Conservation (phyloP, 2,329 filamentous ascomycete genomes). For the Xylariaceae sp. region DNA sequence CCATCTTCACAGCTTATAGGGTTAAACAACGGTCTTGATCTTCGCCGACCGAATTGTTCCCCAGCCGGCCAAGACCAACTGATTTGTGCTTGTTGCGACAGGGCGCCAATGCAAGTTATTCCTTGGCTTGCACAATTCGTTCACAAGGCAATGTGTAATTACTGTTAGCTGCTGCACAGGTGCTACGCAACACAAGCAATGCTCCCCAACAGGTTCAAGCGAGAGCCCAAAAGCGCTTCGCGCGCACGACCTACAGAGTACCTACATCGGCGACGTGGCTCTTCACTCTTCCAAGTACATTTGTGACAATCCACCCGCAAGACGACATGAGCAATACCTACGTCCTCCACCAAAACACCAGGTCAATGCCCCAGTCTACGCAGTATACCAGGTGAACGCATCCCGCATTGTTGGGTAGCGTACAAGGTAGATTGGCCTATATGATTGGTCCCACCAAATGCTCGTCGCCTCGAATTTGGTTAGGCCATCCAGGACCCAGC, state of each 20-base stretch:
- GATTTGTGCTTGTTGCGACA: background rate
- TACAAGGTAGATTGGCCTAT: background rate
- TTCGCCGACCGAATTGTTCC: constrained; percentile 18
- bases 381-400: constrained; percentile 16
- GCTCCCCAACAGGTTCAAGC: background rate
- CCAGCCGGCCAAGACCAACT: constrained; percentile 16
- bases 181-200: constrained; percentile 9
- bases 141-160: constrained; percentile 17
- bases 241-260: constrained; percentile 5
- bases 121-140: constrained; percentile 24
- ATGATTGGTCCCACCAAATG: constrained; percentile 26
- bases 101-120: constrained; percentile 21
- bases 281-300: too few relatives aligned
- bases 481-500: constrained; percentile 12
- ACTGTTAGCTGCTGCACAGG: constrained; percentile 18
- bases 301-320: too few relatives aligned
- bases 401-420: constrained; percentile 24
- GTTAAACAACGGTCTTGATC: too few relatives aligned
- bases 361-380: constrained; percentile 14
- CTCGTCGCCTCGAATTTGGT: constrained; percentile 7
- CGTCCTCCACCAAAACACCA: constrained; percentile 5
- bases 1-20: too few relatives aligned
- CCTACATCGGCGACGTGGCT: too few relatives aligned
- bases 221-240: constrained; percentile 2
- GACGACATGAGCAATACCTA: background rate